Evolutionary conservation across 108 stramenopile species (phyloP).

Genomic region (Pseudonitzschia delicatissima): DNA sequence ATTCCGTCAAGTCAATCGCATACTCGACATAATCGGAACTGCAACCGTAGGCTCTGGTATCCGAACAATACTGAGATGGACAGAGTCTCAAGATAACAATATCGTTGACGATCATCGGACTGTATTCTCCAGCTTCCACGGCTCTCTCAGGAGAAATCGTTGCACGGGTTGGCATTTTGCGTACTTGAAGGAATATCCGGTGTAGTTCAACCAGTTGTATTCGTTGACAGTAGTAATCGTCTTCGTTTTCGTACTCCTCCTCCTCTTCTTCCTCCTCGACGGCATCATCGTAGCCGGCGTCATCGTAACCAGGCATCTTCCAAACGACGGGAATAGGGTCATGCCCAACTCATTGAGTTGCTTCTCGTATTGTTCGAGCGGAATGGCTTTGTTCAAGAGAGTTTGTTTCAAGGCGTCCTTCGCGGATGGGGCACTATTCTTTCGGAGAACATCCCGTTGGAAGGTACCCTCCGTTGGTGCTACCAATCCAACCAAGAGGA

Average conservation of each 20-base stretch:
- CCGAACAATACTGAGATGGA: conserved; percentile 39
- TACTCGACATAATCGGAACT: conserved; percentile 53
- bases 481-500: background rate
- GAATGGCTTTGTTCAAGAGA: conserved; percentile 35
- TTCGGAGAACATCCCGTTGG: conserved; percentile 25
- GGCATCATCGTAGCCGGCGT: background rate
- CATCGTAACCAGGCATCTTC: background rate
- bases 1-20: conserved; percentile 48
- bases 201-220: conserved; percentile 34
- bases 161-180: conserved; percentile 62
- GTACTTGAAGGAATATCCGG: conserved; percentile 55
- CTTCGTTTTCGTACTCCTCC: conserved; percentile 23
- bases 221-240: conserved; percentile 36
- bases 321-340: background rate
- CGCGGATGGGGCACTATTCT: background rate
- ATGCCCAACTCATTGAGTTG: conserved; percentile 16
- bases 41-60: conserved; percentile 45
- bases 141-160: conserved; percentile 55
- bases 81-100: conserved; percentile 63
- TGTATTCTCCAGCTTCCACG: conserved; percentile 50
- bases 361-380: conserved; percentile 36
- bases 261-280: conserved; percentile 11
- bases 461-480: conserved; percentile 16
- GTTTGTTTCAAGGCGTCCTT: conserved; percentile 11
- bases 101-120: conserved; percentile 56